These are phyloP conservation scores for Daldinia eschscholtzii DNA, from an alignment of 2,329 filamentous ascomycete genomes.

Conservation along the genomic window DNA sequence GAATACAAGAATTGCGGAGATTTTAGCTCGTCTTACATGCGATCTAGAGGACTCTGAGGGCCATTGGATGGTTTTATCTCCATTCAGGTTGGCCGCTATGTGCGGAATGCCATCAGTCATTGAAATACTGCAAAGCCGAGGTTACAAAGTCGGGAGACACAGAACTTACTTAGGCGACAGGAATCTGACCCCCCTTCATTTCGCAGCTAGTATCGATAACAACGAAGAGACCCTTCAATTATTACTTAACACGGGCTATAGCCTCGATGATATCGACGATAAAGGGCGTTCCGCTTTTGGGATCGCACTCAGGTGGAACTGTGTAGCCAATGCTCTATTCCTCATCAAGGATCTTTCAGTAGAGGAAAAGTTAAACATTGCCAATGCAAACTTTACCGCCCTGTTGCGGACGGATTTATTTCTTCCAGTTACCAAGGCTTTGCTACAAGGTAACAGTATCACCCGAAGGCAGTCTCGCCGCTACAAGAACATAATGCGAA, in stretches of 20 bases:
- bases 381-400: not conserved
- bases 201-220: not conserved
- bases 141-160: not conserved
- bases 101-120: slow-evolving; percentile 3
- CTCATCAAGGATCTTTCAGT: not conserved
- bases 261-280: not conserved
- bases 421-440: not conserved
- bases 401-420: not conserved
- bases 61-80: not conserved
- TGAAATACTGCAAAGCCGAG: slow-evolving; percentile 2
- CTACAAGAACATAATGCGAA: not conserved
- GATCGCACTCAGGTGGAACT: not conserved
- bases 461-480: not conserved
- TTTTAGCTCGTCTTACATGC: not conserved
- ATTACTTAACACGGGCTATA: not conserved
- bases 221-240: slow-evolving; percentile 3
- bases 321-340: not conserved
- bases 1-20: not conserved
- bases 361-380: not conserved
- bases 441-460: not conserved
- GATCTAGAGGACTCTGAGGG: not conserved
- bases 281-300: not conserved
- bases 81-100: not conserved
- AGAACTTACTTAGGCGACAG: not conserved
- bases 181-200: not conserved